Base-by-base conservation (phyloP, 352 stramenopile species). In the Phytophthora hybrid region DNA sequence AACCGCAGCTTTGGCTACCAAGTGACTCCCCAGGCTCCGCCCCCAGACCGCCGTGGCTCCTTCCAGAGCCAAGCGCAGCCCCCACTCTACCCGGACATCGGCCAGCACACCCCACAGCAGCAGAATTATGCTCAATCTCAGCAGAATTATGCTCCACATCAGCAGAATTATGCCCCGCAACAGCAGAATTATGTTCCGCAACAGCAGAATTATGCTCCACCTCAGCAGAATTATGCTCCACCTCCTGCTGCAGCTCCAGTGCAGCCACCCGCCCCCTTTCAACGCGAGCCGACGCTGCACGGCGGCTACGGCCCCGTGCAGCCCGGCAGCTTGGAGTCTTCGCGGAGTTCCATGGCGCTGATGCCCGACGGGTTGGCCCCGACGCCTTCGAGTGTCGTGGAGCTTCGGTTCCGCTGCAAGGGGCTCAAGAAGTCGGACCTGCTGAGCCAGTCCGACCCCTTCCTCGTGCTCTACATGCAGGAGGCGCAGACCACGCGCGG, bases 401-500 rank as follows among this genome's bases (percentile, higher is more conserved):
- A 91, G 63, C 79, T 94, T 52, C 83, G 85, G 2, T 90, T 92
- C 70, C 83, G 83, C 5, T 92, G 85, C 77, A 88, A 86, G 37
- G 83, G 81, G 16, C 73, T 91, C 60, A 94, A 94, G 72, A 94
- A 88, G 32, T 79, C 83, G 13, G 87, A 94, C 31, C 70, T 92
- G 26, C 63, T 92, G 23, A 92, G 84, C 55, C 82, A 92, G 49
- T 94, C 87, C 9, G 87, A 94, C 57, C 85, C 87, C 29, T 94
- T 94, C 66, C 68, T 94, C 47, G 85, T 94, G 53, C 59, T 92
- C 11, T 94, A 94, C 74, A 68, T 91, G 52, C 80, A 94, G 34
- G 85, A 92, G 69, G 73, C 68, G 11, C 69, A 77, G 46, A 26
- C 23, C 23, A 67, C 59, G 4, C 71, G 60, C 41, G 73, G 66